Percentiles rank a stretch among this genome's conserved stretches.
phyloP scores from a whole-genome alignment of 164 flowering plant species.

The Kalanchoe fedtschenkoi region DNA sequence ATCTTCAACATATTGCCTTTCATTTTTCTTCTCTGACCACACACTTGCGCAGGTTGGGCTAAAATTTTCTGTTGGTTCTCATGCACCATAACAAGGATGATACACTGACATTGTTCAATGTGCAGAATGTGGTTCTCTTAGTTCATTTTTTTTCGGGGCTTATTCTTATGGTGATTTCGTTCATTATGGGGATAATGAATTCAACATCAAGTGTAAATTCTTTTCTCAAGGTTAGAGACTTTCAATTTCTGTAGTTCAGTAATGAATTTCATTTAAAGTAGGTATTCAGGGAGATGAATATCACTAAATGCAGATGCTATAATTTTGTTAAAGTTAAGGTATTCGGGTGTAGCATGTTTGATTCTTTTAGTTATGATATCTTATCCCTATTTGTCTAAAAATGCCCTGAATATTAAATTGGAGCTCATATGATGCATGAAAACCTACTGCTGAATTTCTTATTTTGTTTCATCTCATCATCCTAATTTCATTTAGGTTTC shows the following conservation, averaged over 20 bases:
- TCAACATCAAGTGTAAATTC: constrained; percentile 60
- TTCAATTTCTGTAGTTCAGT: background rate
- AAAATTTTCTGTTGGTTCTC: constrained; percentile 1
- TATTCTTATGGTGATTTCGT: constrained; percentile 89
- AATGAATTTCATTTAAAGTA: no score
- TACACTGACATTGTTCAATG: background rate
- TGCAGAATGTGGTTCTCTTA: constrained; percentile 92
- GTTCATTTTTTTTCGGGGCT: constrained; percentile 82
- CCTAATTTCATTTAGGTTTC: background rate
- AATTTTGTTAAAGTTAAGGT: no score
- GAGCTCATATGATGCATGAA: no score
- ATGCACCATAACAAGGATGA: background rate
- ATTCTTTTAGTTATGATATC: no score
- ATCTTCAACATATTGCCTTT: constrained; percentile 91
- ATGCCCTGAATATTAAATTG: no score
- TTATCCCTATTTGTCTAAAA: no score
- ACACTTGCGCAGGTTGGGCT: constrained; percentile 72
- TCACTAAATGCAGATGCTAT: no score
- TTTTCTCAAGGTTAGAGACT: constrained; percentile 59
- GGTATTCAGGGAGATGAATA: no score
- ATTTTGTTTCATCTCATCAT: background rate
- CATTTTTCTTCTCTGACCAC: constrained; percentile 88
- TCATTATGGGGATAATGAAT: constrained; percentile 77
- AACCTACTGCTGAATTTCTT: no score
- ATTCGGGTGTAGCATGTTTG: no score